A percentile compares a stretch with the other conserved stretches of the same genome.
Evolutionary conservation across 164 flowering plant genomes (phyloP).

Genomic region (Nelumbo lutea): DNA sequence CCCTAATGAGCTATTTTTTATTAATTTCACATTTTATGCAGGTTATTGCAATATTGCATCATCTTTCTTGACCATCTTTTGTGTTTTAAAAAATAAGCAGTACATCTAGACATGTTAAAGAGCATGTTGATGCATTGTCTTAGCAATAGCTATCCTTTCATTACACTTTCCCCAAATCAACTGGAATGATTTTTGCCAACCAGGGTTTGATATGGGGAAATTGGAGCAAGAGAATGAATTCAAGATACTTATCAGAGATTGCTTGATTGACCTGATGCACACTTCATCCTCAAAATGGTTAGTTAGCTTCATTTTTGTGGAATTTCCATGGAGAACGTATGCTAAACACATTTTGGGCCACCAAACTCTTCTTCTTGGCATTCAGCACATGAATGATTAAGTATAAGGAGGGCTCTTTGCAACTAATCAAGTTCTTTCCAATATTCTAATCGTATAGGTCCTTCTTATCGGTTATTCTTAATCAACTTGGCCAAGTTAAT

Average conservation of each 20-base stretch:
- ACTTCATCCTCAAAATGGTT: neutral
- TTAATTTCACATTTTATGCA: neutral
- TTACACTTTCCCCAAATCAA: neutral
- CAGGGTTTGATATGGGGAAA: neutral
- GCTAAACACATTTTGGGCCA: too few relatives aligned
- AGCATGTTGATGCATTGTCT: neutral
- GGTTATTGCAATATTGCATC: neutral
- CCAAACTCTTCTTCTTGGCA: neutral
- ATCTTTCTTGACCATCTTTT: neutral
- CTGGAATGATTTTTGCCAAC: neutral
- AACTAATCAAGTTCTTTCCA: neutral
- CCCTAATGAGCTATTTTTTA: neutral
- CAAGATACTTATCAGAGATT: neutral
- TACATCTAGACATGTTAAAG: neutral
- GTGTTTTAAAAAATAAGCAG: neutral
- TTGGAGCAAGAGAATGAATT: neutral
- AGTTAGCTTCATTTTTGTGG: neutral
- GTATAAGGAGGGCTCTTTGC: too few relatives aligned
- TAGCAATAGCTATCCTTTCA: too few relatives aligned
- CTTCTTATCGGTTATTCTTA: neutral
- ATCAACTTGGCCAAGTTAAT: neutral
- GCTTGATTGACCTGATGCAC: neutral
- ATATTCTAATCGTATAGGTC: neutral
- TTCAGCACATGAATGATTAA: neutral
- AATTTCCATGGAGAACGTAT: neutral